Percentiles rank a stretch among this genome's conserved stretches.
Evolutionary conservation across 2,329 filamentous ascomycete species (phyloP).

Genomic region (Curvularia eragrostidis): DNA sequence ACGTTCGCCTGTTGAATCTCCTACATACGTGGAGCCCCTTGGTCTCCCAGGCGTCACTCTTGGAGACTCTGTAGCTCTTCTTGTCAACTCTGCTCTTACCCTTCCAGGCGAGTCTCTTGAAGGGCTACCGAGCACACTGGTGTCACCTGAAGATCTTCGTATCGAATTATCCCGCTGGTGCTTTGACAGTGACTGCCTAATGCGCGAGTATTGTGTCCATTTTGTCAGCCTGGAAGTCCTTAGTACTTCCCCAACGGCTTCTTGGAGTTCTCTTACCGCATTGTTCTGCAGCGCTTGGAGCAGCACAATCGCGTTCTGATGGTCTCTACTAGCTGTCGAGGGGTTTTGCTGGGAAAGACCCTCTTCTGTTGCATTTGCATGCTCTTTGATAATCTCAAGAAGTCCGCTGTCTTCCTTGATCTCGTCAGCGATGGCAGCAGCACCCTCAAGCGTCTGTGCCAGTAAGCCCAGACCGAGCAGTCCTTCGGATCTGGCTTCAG

Average conservation of each 20-base stretch:
- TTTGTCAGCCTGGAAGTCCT: conserved; percentile 27
- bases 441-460: conserved; percentile 41
- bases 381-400: conserved; percentile 44
- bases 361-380: conserved; percentile 38
- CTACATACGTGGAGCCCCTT: conserved; percentile 9
- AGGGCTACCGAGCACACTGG: conserved; percentile 6
- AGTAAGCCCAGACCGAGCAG: conserved; percentile 46
- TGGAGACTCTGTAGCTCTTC: conserved; percentile 13
- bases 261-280: conserved; percentile 35
- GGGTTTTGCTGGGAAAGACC: conserved; percentile 29
- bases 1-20: background rate
- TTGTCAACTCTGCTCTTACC: conserved; percentile 10
- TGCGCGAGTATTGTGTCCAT: conserved; percentile 34
- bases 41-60: conserved; percentile 3
- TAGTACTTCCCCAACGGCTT: conserved; percentile 17
- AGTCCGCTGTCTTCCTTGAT: conserved; percentile 37
- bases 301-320: conserved; percentile 47
- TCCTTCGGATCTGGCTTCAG: conserved; percentile 46
- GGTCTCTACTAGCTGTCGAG: conserved; percentile 38
- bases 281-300: conserved; percentile 44
- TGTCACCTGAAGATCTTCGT: conserved; percentile 21
- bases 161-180: conserved; percentile 32
- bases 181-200: conserved; percentile 32
- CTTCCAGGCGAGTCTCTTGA: conserved; percentile 14
- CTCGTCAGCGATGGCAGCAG: conserved; percentile 37